Percentiles rank a stretch among this genome's conserved stretches.
Evolutionary conservation across 2,329 filamentous ascomycete genomes (phyloP).

Genomic region (Colletotrichum shisoi): DNA sequence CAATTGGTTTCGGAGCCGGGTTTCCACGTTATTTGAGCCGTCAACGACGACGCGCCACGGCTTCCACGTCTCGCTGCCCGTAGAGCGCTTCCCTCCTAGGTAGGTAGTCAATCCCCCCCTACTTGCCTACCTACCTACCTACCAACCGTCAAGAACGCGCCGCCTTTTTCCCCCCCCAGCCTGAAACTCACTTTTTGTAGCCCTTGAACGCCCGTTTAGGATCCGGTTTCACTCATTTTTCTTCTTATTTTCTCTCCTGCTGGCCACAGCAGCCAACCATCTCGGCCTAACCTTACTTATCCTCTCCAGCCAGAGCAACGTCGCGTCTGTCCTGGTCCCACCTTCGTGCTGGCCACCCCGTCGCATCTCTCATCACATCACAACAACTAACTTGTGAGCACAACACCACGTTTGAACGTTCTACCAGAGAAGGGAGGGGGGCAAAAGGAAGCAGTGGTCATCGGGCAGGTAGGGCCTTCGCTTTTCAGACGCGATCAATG

Average conservation of each 20-base stretch:
- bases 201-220: not conserved
- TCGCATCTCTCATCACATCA: constrained; percentile 28
- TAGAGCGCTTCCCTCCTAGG: constrained; percentile 1
- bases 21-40: constrained; percentile 12
- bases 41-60: constrained; percentile 32
- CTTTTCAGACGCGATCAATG: constrained; percentile 7
- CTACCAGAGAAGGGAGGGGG: not conserved
- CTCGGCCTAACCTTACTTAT: not conserved
- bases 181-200: not conserved
- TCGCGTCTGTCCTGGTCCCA: constrained; percentile 30
- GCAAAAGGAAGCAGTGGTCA: not conserved
- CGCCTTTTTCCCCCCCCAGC: not conserved
- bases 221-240: not conserved
- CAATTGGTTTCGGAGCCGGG: constrained; percentile 21
- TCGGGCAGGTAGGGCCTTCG: not conserved
- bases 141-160: constrained; percentile 3
- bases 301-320: constrained; percentile 18
- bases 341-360: constrained; percentile 16
- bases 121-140: not conserved
- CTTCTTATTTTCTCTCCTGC: not conserved
- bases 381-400: constrained; percentile 18
- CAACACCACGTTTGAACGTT: constrained; percentile 12
- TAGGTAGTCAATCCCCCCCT: too few species aligned
- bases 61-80: constrained; percentile 22
- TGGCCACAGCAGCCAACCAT: not conserved